A percentile compares a stretch with the other conserved stretches of the same genome.
These are phyloP conservation scores for Climacium dendroides DNA, from an alignment of 225 moss, liverwort and hornwort genomes.

Conservation along the genomic window DNA sequence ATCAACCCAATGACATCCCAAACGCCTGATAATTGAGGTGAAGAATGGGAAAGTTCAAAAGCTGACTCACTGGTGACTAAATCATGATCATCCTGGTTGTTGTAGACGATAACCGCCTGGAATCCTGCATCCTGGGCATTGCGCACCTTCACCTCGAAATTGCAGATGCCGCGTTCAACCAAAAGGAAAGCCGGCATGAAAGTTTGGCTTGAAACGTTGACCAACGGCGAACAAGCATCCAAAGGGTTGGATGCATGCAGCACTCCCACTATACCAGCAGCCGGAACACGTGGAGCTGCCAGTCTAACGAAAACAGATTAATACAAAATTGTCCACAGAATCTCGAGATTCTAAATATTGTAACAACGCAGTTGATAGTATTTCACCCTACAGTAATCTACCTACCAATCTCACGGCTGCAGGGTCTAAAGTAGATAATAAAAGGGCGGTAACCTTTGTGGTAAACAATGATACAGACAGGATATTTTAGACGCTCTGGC, in stretches of 20 bases:
- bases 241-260: conserved; percentile 52
- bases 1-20: background rate
- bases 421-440: background rate
- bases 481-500: background rate
- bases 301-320: conserved; percentile 13
- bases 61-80: conserved; percentile 65
- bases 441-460: background rate
- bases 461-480: background rate
- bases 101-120: conserved; percentile 63
- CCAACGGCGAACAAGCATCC: conserved; percentile 46
- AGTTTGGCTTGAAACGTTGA: conserved; percentile 30
- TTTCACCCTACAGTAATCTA: background rate
- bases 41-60: background rate
- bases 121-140: conserved; percentile 82
- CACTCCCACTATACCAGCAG: conserved; percentile 62
- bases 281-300: conserved; percentile 71
- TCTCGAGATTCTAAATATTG: background rate
- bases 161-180: conserved; percentile 63
- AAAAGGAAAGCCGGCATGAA: conserved; percentile 53
- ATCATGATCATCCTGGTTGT: conserved; percentile 53
- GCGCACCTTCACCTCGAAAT: conserved; percentile 72
- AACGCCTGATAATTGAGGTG: background rate
- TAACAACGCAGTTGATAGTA: background rate
- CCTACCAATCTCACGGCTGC: background rate
- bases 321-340: background rate